Evolutionary conservation across 2,329 filamentous ascomycete species (phyloP).

Genomic region (Aspergillus pseudoterreus): DNA sequence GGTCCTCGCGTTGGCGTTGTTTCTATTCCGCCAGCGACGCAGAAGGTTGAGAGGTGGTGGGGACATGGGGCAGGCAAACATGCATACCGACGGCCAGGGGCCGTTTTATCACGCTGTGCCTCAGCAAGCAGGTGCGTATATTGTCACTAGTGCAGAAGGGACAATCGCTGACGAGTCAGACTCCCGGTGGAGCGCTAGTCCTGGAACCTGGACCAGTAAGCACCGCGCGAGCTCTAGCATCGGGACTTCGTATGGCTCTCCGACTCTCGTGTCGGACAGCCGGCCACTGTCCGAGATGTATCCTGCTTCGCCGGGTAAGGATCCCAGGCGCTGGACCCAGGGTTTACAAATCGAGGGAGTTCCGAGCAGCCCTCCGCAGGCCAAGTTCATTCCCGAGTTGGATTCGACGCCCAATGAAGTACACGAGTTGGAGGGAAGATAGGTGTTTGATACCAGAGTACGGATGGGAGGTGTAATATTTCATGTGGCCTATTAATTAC

Average conservation of each 20-base stretch:
- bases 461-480: too few species aligned
- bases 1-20: neutral
- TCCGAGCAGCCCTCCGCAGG: slow-evolving; percentile 5
- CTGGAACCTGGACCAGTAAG: neutral
- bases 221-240: slow-evolving; percentile 7
- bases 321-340: neutral
- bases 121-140: neutral
- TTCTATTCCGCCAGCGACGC: neutral
- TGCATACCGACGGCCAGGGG: neutral
- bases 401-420: slow-evolving; percentile 9
- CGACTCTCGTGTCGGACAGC: neutral
- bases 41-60: neutral
- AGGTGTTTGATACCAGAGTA: too few species aligned
- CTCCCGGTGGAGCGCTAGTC: slow-evolving; percentile 15
- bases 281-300: neutral
- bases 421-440: slow-evolving; percentile 10
- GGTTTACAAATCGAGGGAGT: neutral
- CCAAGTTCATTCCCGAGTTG: slow-evolving; percentile 11
- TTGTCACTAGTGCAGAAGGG: neutral
- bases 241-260: neutral
- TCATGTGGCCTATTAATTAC: neutral
- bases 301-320: neutral
- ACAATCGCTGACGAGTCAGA: neutral
- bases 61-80: neutral
- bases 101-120: neutral